A percentile compares a stretch with the other conserved stretches of the same genome.
Conservation (phyloP, 2,329 filamentous ascomycete species). For the Curvularia spicifera region DNA sequence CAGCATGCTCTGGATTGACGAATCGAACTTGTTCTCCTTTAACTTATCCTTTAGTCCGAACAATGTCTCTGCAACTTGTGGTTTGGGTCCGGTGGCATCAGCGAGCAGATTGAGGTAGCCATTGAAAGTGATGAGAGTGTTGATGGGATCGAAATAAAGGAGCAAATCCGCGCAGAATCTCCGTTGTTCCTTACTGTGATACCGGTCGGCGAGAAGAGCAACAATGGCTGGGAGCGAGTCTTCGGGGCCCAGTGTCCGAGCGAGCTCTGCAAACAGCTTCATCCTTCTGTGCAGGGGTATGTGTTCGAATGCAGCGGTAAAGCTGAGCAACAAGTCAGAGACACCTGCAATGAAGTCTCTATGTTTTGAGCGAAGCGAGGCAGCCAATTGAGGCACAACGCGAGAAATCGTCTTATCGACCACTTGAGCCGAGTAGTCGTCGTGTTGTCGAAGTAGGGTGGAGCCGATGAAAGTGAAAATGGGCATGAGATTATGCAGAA, state of each 20-base stretch:
- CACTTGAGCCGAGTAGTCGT: conserved; percentile 96
- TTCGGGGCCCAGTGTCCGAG: conserved; percentile 81
- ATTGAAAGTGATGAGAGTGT: conserved; percentile 75
- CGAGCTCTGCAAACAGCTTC: conserved; percentile 81
- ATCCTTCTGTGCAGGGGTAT: conserved; percentile 86
- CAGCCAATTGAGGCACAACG: conserved; percentile 89
- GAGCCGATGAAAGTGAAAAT: conserved; percentile 98
- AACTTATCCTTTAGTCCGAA: conserved; percentile 64
- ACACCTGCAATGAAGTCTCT: conserved; percentile 81
- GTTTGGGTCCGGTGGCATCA: conserved; percentile 78
- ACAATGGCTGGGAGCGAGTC: conserved; percentile 89
- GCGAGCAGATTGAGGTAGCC: conserved; percentile 76
- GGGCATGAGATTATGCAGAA: conserved; percentile 97
- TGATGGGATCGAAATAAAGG: conserved; percentile 72
- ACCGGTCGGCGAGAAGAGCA: conserved; percentile 89
- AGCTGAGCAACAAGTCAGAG: conserved; percentile 90
- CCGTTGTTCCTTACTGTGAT: conserved; percentile 76
- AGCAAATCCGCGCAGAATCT: conserved; percentile 79
- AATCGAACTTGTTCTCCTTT: conserved; percentile 49
- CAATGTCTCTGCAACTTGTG: conserved; percentile 73
- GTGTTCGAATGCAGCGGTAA: conserved; percentile 95
- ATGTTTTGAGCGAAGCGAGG: conserved; percentile 78
- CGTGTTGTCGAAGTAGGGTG: conserved; percentile 87
- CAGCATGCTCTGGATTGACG: conserved; percentile 48
- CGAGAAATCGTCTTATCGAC: conserved; percentile 93